Evolutionary conservation across 352 stramenopile genomes (phyloP), one percentile per base, ranked within the genome.

Genomic region (Phytophthora ramorum): DNA sequence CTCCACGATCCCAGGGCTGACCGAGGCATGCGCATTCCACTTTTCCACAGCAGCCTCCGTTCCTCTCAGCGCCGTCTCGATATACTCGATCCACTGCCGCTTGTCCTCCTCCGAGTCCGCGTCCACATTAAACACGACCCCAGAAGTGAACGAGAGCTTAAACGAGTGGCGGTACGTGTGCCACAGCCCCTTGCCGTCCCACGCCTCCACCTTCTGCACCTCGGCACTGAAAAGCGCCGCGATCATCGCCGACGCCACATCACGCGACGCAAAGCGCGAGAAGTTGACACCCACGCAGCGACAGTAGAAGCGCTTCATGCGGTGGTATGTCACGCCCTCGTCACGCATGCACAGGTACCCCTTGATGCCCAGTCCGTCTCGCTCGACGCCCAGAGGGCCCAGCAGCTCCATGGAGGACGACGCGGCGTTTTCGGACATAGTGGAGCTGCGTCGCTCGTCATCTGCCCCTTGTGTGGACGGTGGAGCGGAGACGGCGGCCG

Each of bases 111-210:
- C 84, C 47, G 72, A 89, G 61, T 93, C 83, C 14, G 87, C 87
- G 52, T 93, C 85, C 38, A 86, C 75, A 57, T 95, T 95, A 54
- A 91, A 95, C 44, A 91, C 82, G 19, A 78, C 74, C 26, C 83
- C 85, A 5, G 87, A 82, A 17, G 79, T 83, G 56, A 92, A 91
- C 50, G 83, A 90, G 19, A 95, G 61, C 69, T 95, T 92, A 67
- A 97, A 96, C 66, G 86, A 90, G 63, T 92, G 79, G 45, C 80
- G 78, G 55, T 97, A 97, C 53, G 78, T 91, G 55, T 95, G 87
- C 59, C 89, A 83, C 4, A 93, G 66, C 0, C 88, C 90, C 19
- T 91, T 89, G 10, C 90, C 90, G 56, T 97, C 90, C 90, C 90
- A 97, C 7, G 76, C 66, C 64, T 95, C 87, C 35, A 97, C 76